Percentiles rank a stretch among this genome's conserved stretches.
phyloP scores from a whole-genome alignment of 2,329 filamentous ascomycete genomes.

The Acrodontium crateriforme region DNA sequence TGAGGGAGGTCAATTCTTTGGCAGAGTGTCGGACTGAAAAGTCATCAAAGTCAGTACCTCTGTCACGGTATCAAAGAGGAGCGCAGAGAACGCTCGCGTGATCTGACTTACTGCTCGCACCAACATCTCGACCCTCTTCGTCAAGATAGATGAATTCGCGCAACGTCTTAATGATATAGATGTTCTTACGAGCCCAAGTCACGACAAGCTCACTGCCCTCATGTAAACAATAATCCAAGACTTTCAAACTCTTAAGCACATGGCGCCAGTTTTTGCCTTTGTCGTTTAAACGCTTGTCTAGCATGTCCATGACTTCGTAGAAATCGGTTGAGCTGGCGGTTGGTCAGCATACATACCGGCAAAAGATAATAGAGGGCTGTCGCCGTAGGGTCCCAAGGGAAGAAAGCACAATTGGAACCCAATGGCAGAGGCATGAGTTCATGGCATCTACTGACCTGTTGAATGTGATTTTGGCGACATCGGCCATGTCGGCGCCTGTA shows the following conservation, averaged over 20 bases:
- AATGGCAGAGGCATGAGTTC: not conserved
- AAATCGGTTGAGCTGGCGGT: conserved; percentile 73
- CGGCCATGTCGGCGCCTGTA: conserved; percentile 94
- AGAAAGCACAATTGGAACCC: not conserved
- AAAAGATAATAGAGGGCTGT: conserved; percentile 1
- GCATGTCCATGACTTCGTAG: conserved; percentile 99
- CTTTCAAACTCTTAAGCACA: conserved; percentile 92
- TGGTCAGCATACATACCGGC: conserved; percentile 1
- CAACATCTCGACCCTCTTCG: conserved; percentile 88
- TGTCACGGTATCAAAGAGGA: no score
- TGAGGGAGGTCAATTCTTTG: conserved; percentile 84
- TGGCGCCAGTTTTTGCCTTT: conserved; percentile 99
- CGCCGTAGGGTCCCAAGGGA: not conserved
- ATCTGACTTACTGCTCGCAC: conserved; percentile 70
- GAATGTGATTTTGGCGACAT: conserved; percentile 95
- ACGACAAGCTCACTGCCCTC: conserved; percentile 94
- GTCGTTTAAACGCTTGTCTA: conserved; percentile 96
- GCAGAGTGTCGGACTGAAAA: conserved; percentile 76
- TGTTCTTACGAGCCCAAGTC: conserved; percentile 94
- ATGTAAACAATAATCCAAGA: conserved; percentile 93
- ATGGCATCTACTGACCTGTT: conserved; percentile 62
- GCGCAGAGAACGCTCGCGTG: no score
- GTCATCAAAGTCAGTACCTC: conserved; percentile 19
- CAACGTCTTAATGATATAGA: conserved; percentile 97
- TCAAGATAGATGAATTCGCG: conserved; percentile 95